phyloP scores from a whole-genome alignment of 192 early-diverging fungal species.

The Podila clonocystis region DNA sequence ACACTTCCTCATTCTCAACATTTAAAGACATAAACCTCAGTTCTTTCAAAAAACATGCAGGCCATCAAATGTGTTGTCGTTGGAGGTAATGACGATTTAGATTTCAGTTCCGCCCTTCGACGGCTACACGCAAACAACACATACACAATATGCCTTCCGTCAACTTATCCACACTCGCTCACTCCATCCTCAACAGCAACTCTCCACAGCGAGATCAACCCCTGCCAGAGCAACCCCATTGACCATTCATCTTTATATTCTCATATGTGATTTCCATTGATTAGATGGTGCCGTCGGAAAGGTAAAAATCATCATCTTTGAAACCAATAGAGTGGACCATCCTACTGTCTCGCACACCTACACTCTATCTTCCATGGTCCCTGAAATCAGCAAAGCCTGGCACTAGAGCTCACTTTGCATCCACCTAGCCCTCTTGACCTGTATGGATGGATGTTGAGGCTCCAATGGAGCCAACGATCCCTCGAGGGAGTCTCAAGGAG shows the following conservation, averaged over 20 bases:
- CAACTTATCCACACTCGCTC: too few relatives aligned
- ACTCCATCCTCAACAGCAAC: neutral
- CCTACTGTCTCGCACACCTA: neutral
- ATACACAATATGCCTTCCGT: too few relatives aligned
- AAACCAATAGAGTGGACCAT: neutral
- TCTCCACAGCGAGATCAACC: too few relatives aligned
- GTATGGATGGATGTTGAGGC: too few relatives aligned
- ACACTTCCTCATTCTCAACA: neutral
- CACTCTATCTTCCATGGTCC: neutral
- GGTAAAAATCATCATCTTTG: neutral
- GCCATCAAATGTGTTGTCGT: slow-evolving; percentile 45
- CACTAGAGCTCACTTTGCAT: too few relatives aligned
- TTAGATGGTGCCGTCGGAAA: slow-evolving; percentile 20
- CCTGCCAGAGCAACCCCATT: neutral
- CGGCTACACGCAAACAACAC: neutral
- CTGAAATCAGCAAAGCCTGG: neutral
- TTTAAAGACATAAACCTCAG: neutral
- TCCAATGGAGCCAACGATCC: too few relatives aligned
- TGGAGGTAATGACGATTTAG: slow-evolving; percentile 13
- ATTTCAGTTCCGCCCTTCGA: too few relatives aligned
- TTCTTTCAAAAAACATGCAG: slow-evolving; percentile 16
- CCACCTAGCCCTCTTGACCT: too few relatives aligned
- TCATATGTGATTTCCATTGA: slow-evolving; percentile 1
- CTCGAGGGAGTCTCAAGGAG: too few relatives aligned
- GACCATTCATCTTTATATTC: neutral